Base-by-base conservation (phyloP, 1,284 basidiomycete species). In the Afroboletus lepidellus region DNA sequence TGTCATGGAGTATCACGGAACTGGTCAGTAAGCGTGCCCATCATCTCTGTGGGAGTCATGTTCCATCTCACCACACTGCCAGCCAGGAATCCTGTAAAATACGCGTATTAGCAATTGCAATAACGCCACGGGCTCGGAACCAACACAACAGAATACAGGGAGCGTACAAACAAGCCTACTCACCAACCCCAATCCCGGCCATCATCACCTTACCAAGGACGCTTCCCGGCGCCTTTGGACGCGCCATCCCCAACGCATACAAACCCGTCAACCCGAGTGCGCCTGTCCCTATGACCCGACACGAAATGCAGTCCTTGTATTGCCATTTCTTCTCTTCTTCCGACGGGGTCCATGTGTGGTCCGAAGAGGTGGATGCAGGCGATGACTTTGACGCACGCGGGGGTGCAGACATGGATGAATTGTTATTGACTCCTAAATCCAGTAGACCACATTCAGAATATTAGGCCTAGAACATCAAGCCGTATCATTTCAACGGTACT, bases 221-320 rank as follows among this genome's bases (percentile, higher is more conserved):
- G 12, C 72, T 74, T 16, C 79, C 79, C 23, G 74, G 77, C 24
- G 76, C 77, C 48, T 65, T 64, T 33, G 72, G 66, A 48, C 79
- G 74, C 15, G 78, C 72, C 64, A 78, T 75, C 60, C 70, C 71
- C 25, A 83, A 62, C 13, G 80, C 78, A 59, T 81, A 82, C 21
- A 77, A 55, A 11, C 81, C 80, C 20, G 76, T 75, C 13, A 72
- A 71, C 30, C 70, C 73, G 24, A 82, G 72, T 8, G 77, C 74
- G 47, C 69, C 72, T 15, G 78, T 74, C 23, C 79, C 78, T 53
- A 83, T 69, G 48, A 83, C 65, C 54, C 25, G 72, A 64, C 82
- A 80, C 18, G 76, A 73, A 34, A 80, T 52, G 56, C 80, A 80
- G 48, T 81, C 81, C 66, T 67, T 63, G 61, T 67, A 65, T 5